Evolutionary conservation across 225 moss, liverwort and hornwort genomes (phyloP).

Genomic region (Thuidium tamariscinum): DNA sequence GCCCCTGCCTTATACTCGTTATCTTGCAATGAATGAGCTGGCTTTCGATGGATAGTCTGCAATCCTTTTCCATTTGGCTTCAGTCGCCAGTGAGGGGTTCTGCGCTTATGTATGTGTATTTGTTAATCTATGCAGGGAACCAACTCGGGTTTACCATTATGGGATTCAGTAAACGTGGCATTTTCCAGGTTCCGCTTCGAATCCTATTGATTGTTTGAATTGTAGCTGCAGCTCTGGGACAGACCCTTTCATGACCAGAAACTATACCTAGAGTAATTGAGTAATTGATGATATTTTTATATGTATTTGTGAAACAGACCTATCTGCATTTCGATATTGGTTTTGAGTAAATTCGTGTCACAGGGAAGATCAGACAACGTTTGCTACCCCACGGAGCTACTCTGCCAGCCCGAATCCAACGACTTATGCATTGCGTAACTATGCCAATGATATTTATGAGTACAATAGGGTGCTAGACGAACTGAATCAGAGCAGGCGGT

Average conservation of each 20-base stretch:
- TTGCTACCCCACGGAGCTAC: neutral
- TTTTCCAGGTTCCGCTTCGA: slow-evolving; percentile 3
- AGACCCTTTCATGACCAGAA: neutral
- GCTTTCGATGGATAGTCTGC: neutral
- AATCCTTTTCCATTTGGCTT: neutral
- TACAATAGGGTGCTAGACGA: slow-evolving; percentile 32
- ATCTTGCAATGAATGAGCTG: neutral
- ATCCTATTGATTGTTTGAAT: neutral
- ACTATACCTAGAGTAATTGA: no score
- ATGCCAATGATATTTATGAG: slow-evolving; percentile 23
- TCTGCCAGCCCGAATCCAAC: neutral
- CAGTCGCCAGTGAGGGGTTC: neutral
- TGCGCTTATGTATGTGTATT: neutral
- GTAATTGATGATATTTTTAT: neutral
- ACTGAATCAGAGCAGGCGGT: slow-evolving; percentile 12
- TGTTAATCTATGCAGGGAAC: neutral
- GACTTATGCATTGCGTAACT: slow-evolving; percentile 16
- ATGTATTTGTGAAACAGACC: neutral
- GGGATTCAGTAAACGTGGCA: neutral
- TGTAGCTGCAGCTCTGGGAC: neutral
- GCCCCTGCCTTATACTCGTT: neutral
- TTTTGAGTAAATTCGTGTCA: neutral
- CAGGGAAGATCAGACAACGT: slow-evolving; percentile 3
- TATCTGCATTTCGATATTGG: neutral
- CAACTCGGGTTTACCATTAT: neutral